Evolutionary conservation across 148 eudicot genomes (phyloP).

Genomic region (Nepenthes mirabilis): DNA sequence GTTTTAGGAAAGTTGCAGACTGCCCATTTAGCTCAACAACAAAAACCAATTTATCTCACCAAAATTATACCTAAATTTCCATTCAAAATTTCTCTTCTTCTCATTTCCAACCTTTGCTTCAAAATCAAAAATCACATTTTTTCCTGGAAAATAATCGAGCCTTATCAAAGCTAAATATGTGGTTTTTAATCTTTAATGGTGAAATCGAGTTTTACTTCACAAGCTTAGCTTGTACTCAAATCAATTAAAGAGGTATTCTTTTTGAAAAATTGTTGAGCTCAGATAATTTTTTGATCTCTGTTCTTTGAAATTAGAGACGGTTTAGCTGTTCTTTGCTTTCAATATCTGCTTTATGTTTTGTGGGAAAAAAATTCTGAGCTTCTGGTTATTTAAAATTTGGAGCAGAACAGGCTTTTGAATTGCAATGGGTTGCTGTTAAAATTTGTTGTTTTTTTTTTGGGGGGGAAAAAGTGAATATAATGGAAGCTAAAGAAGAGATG

Average conservation of each 20-base stretch:
- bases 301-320: neutral
- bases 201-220: slow-evolving; percentile 10
- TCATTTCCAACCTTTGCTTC: slow-evolving; percentile 2
- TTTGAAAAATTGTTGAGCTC: neutral
- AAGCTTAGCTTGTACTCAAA: slow-evolving; percentile 33
- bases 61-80: slow-evolving; percentile 34
- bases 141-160: slow-evolving; percentile 3
- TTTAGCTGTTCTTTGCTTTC: neutral
- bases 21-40: slow-evolving; percentile 21
- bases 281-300: neutral
- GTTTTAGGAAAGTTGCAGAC: slow-evolving; percentile 8
- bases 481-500: slow-evolving; percentile 42
- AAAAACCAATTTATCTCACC: slow-evolving; percentile 32
- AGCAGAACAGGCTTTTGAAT: neutral
- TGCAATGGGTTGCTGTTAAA: slow-evolving; percentile 7
- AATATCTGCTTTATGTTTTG: neutral
- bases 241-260: slow-evolving; percentile 2
- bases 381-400: neutral
- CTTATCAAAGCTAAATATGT: slow-evolving; percentile 4
- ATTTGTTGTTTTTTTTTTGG: neutral
- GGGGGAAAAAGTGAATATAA: slow-evolving; percentile 11
- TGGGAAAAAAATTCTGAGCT: neutral
- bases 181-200: slow-evolving; percentile 12
- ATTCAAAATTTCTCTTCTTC: slow-evolving; percentile 3
- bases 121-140: slow-evolving; percentile 5